A percentile compares a stretch with the other conserved stretches of the same genome.
These are phyloP conservation scores for Galeopsis tetrahit DNA, from an alignment of 257 asterid species.

Conservation along the genomic window DNA sequence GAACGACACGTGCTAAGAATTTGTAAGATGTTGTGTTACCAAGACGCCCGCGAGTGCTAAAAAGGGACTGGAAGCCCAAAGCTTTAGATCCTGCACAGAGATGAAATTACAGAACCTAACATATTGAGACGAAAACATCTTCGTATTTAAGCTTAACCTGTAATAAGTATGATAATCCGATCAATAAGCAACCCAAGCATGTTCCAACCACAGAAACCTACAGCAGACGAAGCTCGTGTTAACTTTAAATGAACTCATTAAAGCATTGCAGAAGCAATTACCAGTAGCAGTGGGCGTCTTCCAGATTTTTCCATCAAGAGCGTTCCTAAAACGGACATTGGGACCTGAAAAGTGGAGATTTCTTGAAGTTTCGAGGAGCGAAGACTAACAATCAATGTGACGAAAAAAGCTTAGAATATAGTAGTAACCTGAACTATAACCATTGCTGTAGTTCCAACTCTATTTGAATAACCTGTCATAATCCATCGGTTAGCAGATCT, in stretches of 20 bases:
- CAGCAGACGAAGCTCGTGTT: slow-evolving; percentile 33
- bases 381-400: background rate
- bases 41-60: slow-evolving; percentile 76
- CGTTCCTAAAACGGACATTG: slow-evolving; percentile 73
- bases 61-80: slow-evolving; percentile 67
- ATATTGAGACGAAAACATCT: background rate
- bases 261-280: slow-evolving; percentile 29
- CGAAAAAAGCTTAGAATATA: slow-evolving; percentile 2
- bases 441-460: slow-evolving; percentile 81
- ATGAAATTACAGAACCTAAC: slow-evolving; percentile 20
- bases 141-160: slow-evolving; percentile 28
- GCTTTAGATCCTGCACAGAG: slow-evolving; percentile 61
- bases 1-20: background rate
- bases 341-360: slow-evolving; percentile 60
- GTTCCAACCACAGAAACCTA: slow-evolving; percentile 82
- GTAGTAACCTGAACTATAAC: slow-evolving; percentile 70
- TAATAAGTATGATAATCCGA: slow-evolving; percentile 66
- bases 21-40: slow-evolving; percentile 49
- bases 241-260: slow-evolving; percentile 6
- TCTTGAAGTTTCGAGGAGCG: slow-evolving; percentile 1
- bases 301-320: slow-evolving; percentile 86
- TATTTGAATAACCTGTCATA: slow-evolving; percentile 67
- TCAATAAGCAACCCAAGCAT: slow-evolving; percentile 73
- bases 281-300: slow-evolving; percentile 77
- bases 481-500: slow-evolving; percentile 24